Evolutionary conservation across 2,329 filamentous ascomycete genomes (phyloP), one percentile per base, ranked within the genome.

Genomic region (Fragosphaeria purpurea): DNA sequence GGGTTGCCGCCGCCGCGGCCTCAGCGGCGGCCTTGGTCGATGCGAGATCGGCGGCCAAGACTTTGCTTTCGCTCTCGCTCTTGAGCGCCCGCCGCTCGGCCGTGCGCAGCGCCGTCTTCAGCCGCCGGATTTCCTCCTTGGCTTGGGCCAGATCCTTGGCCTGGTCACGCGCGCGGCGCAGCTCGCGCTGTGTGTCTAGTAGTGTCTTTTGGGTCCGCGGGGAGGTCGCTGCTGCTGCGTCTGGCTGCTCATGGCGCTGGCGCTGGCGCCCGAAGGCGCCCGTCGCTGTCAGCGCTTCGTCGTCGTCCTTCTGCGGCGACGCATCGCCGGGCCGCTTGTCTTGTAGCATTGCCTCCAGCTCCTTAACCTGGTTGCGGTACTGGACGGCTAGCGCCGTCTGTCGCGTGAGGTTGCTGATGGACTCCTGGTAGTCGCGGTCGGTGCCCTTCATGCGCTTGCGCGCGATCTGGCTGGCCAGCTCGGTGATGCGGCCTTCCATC

Each of bases 401-500:
- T 50, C 75, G 73, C 10, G 71, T 70, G 37, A 83, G 68, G 48
- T 81, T 77, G 48, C 73, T 71, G 32, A 76, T 64, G 44, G 80
- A 59, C 41, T 71, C 69, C 3, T 70, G 63, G 9, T 73, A 68
- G n/a, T 73, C 70, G 35, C 69, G 65, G 11, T 70, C 70, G 8
- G 61, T 63, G 6, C 65, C 67, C 33, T 65, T 65, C 49, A 60
- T 62, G 40, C 63, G 65, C 31, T 62, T 62, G 1, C 66, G 62
- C 0, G 69, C 61, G 51, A 84, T 74, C 53, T 82, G 75, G 6
- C 74, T 70, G 48, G 81, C 76, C 53, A 86, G 70, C 50, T 83
- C 74, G 2, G 75, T 70, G 48, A 83, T 74, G 58, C 73, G 75
- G 53, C 73, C 70, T 62, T 89, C 85, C 70, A 88, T 80, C 49